A percentile compares a stretch with the other conserved stretches of the same genome.
Conservation (phyloP, 331 rosid genomes). For the Phaseolus coccineus region DNA sequence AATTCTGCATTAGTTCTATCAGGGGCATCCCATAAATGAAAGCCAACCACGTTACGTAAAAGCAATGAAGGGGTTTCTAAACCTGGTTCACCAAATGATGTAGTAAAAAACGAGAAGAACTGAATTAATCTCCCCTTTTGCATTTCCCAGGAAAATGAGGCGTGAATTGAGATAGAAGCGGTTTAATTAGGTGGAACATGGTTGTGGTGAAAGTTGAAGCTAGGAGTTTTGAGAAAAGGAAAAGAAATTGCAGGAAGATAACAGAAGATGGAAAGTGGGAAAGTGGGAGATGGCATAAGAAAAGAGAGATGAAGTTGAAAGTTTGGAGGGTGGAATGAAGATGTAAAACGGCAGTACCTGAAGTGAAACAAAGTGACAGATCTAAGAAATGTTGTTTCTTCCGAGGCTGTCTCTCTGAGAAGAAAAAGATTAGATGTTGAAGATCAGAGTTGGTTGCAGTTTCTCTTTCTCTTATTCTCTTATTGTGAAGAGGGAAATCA, state of each 20-base stretch:
- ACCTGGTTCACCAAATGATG: slow-evolving; percentile 3
- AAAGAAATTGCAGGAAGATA: neutral
- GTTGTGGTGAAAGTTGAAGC: neutral
- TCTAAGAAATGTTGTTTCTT: slow-evolving; percentile 54
- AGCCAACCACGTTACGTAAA: slow-evolving; percentile 13
- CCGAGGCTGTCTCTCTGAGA: slow-evolving; percentile 34
- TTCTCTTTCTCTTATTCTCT: slow-evolving; percentile 10
- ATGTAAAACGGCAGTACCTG: slow-evolving; percentile 54
- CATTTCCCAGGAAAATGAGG: slow-evolving; percentile 42
- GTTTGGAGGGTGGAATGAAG: slow-evolving; percentile 34
- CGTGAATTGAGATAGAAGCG: slow-evolving; percentile 34
- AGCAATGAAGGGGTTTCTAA: slow-evolving; percentile 31
- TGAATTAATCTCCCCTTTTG: neutral
- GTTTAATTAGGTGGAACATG: neutral
- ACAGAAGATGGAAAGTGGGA: slow-evolving; percentile 8
- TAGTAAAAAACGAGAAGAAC: slow-evolving; percentile 21
- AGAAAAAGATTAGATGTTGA: slow-evolving; percentile 48
- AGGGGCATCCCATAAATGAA: slow-evolving; percentile 27
- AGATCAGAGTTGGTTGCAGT: slow-evolving; percentile 32
- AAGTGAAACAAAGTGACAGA: slow-evolving; percentile 62
- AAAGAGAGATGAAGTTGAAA: neutral
- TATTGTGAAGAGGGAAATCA: slow-evolving; percentile 49
- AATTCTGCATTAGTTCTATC: slow-evolving; percentile 21
- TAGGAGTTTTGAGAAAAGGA: neutral
- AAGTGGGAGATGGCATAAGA: neutral